A percentile compares a stretch with the other conserved stretches of the same genome.
Evolutionary conservation across 2,329 filamentous ascomycete genomes (phyloP).

Genomic region (Neofusicoccum ribis): DNA sequence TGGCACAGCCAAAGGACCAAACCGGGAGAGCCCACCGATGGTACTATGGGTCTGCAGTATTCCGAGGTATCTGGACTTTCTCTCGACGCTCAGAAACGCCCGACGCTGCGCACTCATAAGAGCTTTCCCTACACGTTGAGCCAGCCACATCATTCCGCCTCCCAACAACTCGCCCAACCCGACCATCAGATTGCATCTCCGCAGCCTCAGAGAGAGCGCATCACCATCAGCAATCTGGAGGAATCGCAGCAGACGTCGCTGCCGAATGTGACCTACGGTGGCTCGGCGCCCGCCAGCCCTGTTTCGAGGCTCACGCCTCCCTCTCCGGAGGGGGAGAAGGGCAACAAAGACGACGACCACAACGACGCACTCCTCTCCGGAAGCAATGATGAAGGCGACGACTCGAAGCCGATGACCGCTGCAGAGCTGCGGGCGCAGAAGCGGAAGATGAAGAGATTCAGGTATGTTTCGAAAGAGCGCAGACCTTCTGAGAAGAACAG

Average conservation of each 20-base stretch:
- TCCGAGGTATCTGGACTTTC: slow-evolving; percentile 36
- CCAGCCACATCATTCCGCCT: slow-evolving; percentile 35
- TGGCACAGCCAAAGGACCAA: slow-evolving; percentile 44
- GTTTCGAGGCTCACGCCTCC: slow-evolving; percentile 47
- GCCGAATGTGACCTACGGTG: slow-evolving; percentile 38
- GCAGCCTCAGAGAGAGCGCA: slow-evolving; percentile 29
- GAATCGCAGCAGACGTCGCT: slow-evolving; percentile 38
- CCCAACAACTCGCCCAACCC: slow-evolving; percentile 28
- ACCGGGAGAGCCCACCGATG: slow-evolving; percentile 35
- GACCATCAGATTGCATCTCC: slow-evolving; percentile 25
- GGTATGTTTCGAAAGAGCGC: slow-evolving; percentile 50
- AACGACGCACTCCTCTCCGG: slow-evolving; percentile 37
- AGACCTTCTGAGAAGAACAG: slow-evolving; percentile 1
- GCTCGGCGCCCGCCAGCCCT: slow-evolving; percentile 49
- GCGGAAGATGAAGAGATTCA: slow-evolving; percentile 71
- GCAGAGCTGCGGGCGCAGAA: slow-evolving; percentile 51
- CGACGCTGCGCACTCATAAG: slow-evolving; percentile 45
- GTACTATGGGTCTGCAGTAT: slow-evolving; percentile 41
- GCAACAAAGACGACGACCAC: slow-evolving; percentile 43
- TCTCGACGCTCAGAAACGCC: slow-evolving; percentile 37
- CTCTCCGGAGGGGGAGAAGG: slow-evolving; percentile 42
- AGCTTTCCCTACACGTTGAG: slow-evolving; percentile 46
- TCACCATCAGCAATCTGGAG: slow-evolving; percentile 34
- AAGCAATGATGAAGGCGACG: slow-evolving; percentile 32
- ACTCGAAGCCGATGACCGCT: slow-evolving; percentile 44